phyloP scores from a whole-genome alignment of 495 filamentous ascomycete genomes.

The Lophiostoma macrostomum region DNA sequence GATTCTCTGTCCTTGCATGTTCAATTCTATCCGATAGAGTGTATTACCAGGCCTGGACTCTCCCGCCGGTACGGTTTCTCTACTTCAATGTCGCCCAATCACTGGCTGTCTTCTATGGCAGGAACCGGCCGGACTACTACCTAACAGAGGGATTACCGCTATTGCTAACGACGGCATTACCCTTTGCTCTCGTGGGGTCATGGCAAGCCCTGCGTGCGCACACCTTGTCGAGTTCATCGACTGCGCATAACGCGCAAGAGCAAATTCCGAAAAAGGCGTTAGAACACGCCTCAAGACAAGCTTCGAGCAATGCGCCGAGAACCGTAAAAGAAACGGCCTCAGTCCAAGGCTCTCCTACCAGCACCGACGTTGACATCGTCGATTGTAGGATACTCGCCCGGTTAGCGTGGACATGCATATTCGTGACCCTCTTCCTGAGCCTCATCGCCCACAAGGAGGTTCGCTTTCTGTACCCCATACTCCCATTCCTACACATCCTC shows the following conservation, averaged over 20 bases:
- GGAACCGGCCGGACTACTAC: constrained; percentile 90
- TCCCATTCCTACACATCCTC: constrained; percentile 80
- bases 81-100: constrained; percentile 88
- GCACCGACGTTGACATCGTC: background rate
- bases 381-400: constrained; percentile 21
- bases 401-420: constrained; percentile 57
- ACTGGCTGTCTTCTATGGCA: constrained; percentile 89
- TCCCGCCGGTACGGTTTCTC: constrained; percentile 84
- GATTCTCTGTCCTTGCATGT: constrained; percentile 54
- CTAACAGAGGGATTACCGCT: constrained; percentile 84
- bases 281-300: too few species aligned
- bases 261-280: too few species aligned
- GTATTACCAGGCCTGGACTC: constrained; percentile 85
- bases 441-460: constrained; percentile 94
- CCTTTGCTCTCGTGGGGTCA: constrained; percentile 67
- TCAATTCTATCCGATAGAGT: constrained; percentile 69
- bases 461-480: constrained; percentile 91
- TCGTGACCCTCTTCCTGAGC: constrained; percentile 64
- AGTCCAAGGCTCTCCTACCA: background rate
- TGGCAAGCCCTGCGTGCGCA: constrained; percentile 47
- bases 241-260: too few species aligned
- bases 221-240: too few species aligned
- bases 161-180: constrained; percentile 77
- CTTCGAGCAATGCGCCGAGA: too few species aligned
- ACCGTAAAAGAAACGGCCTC: too few species aligned